Percentiles rank a stretch among this genome's conserved stretches.
These are phyloP conservation scores for Cytospora mali DNA, from an alignment of 2,329 filamentous ascomycete species.

Conservation along the genomic window DNA sequence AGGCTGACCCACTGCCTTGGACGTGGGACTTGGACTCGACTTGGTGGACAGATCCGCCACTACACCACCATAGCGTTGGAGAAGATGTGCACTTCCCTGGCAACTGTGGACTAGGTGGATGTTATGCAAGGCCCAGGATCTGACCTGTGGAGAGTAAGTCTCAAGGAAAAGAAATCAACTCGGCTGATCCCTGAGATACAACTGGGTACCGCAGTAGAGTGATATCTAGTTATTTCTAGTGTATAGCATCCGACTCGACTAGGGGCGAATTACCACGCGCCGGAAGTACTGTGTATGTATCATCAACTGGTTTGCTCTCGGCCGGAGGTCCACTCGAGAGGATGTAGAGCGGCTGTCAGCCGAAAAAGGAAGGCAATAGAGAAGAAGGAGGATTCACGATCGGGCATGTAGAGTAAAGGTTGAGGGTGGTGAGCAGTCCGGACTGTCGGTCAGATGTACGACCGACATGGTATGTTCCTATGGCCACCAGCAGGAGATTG, in stretches of 20 bases:
- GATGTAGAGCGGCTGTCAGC: background rate
- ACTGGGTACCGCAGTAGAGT: too few species aligned
- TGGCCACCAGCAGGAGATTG: background rate
- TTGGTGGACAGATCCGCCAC: background rate
- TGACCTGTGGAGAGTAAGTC: background rate
- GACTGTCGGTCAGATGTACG: background rate
- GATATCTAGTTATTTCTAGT: background rate
- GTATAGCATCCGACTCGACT: background rate
- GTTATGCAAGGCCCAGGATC: conserved; percentile 12
- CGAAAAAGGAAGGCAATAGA: background rate
- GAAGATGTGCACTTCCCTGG: conserved; percentile 11
- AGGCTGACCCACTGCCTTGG: background rate
- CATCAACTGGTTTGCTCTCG: background rate
- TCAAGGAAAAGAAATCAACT: background rate
- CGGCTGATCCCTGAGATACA: background rate
- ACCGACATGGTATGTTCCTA: background rate
- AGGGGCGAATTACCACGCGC: background rate
- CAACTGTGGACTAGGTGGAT: conserved; percentile 12
- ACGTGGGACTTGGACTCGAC: background rate
- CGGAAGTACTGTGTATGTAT: background rate
- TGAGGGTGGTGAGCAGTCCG: background rate
- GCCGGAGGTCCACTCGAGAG: background rate
- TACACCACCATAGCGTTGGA: conserved; percentile 5
- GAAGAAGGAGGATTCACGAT: background rate
- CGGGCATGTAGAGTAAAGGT: background rate